Percentiles rank a stretch among this genome's conserved stretches.
These are phyloP conservation scores for Hygrocybe punicea DNA, from an alignment of 768 basidiomycete genomes.

Conservation along the genomic window DNA sequence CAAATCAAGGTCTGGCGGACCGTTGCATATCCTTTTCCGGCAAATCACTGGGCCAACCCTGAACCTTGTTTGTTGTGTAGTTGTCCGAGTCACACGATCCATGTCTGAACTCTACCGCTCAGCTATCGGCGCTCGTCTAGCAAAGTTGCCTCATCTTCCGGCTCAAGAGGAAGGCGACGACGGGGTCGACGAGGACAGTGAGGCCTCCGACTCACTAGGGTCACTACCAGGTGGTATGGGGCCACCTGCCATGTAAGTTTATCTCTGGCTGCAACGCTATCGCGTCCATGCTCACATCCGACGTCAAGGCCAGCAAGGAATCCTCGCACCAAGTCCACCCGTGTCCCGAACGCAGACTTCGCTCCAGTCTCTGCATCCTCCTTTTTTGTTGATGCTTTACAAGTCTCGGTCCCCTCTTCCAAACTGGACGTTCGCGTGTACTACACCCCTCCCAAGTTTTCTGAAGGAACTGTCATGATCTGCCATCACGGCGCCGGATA, in stretches of 20 bases:
- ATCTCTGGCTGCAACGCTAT: slow-evolving; percentile 11
- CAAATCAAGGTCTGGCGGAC: no score
- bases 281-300: slow-evolving; percentile 17
- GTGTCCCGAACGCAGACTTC: slow-evolving; percentile 56
- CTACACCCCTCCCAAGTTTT: slow-evolving; percentile 65
- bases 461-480: slow-evolving; percentile 67
- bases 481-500: slow-evolving; percentile 97
- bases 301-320: slow-evolving; percentile 35
- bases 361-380: slow-evolving; percentile 72
- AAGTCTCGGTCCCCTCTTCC: slow-evolving; percentile 62
- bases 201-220: slow-evolving; percentile 59
- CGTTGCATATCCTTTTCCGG: no score
- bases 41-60: no score
- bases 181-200: slow-evolving; percentile 30
- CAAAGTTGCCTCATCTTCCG: slow-evolving; percentile 67
- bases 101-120: slow-evolving; percentile 79
- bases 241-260: slow-evolving; percentile 59
- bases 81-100: neutral
- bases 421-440: slow-evolving; percentile 75
- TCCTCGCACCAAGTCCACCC: slow-evolving; percentile 28
- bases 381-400: slow-evolving; percentile 77
- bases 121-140: slow-evolving; percentile 68
- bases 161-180: slow-evolving; percentile 37
- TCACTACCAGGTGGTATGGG: slow-evolving; percentile 59
- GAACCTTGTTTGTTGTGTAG: no score